Base-by-base conservation (phyloP, 1,284 basidiomycete genomes). In the Cutaneotrichosporon sp. region DNA sequence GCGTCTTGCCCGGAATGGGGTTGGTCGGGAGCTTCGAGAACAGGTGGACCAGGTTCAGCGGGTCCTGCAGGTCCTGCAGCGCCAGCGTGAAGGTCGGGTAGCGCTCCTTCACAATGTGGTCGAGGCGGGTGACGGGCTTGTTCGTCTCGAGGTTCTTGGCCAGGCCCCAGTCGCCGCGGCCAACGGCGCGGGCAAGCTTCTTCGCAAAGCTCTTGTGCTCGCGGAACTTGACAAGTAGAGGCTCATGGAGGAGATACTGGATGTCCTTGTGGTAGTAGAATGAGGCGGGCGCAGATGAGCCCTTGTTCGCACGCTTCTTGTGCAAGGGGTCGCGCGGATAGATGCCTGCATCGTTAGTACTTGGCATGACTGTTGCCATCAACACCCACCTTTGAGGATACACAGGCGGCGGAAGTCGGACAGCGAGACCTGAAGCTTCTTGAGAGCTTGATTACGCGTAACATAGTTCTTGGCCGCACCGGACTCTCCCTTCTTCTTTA, bases 201-300 rank as follows among this genome's bases (percentile, higher is more conserved):
- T 97, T 98, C 1, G 96, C 94, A 65, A 98, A 98, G 0, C 92
- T 85, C 76, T 98, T 99, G 80, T 99, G 94, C 72, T 98, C 92
- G 67, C 96, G 81, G 54, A 99, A 81, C 71, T 92, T 96, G 71
- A 84, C 84, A n/a, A 98, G 80, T 5, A 98, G 86, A 1, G 96
- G 96, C 75, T 99, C 96, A 70, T 99, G 96, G 16, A 91, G 86
- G 44, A 99, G 84, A 76, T 94, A 98, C 51, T 90, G 89, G 63
- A 99, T 96, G 71, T 99, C 96, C 77, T 99, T 99, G 48, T 90
- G 80, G 75, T 97, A 97, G 79, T 98, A 99, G 78, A 98, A 99
- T 5, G 93, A 90, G 2, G 93, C 92, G 3, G 94, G 92, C 0
- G 91, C 93, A 34, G 92, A 91, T 5, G 90, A 94, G 4, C 96